Base-by-base conservation (phyloP, 192 early-diverging fungal genomes). In the Backusella sp. region DNA sequence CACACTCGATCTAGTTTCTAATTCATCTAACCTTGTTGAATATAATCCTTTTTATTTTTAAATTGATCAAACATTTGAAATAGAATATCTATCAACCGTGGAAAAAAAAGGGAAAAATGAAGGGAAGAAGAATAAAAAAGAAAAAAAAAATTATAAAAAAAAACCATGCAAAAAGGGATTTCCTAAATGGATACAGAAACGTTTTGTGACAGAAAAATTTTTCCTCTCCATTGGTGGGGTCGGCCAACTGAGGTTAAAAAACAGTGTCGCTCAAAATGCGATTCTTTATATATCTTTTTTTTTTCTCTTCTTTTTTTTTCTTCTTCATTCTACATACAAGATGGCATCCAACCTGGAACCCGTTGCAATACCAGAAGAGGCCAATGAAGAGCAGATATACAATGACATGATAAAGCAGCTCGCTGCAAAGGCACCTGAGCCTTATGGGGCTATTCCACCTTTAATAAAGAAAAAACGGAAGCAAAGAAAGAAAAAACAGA, bases 381-480 rank as follows among this genome's bases (percentile, higher is more conserved):
- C 56, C 34, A 59, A 39, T 26, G 72, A 62, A 21, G 52, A 73
- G 30, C 26, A 34, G 6, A 66, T 66, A 2, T 80, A 80, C 52
- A 75, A 71, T 36, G 69, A 80, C 4, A 72, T 80, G 15, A 72
- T 80, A 21, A 75, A 75, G 44, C 69, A 76, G 37, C 46, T 79
- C 12, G 74, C 78, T 0, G 67, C 78, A 1, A 59, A 79, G 37
- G 70, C 70, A 53, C 78, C 78, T 1, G 70, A 66, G 39, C 62
- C 70, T 30, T 79, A 79, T 68, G 78, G 78, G 3, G 69, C 68
- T 9, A 79, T 79, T 39, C 78, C 78, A 36, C 73, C 78, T 11
- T 41, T 68, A 28, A 19, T 53, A 72, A 59, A 71, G 26, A 72
- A 79, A 26, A 72, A 66, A 23, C 46, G 42, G n/a, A 53, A 67